A percentile compares a stretch with the other conserved stretches of the same genome.
phyloP scores from a whole-genome alignment of 345 rosid genomes.

The Salix caprea region DNA sequence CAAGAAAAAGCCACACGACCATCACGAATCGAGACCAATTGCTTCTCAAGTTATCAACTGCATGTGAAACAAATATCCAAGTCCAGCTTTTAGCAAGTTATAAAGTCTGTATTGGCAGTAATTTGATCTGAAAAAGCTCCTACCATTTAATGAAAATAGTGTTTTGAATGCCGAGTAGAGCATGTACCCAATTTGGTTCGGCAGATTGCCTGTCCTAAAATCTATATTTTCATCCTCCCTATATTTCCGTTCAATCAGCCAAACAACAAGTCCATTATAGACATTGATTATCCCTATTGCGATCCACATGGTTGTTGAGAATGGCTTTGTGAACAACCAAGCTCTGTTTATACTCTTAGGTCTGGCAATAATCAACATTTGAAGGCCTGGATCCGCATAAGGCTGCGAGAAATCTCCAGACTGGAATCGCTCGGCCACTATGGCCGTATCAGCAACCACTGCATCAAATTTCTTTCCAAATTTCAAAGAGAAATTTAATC shows the following conservation, averaged over 20 bases:
- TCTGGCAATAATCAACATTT: slow-evolving; percentile 1
- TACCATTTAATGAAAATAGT: slow-evolving; percentile 25
- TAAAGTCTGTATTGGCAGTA: background rate
- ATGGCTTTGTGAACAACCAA: slow-evolving; percentile 24
- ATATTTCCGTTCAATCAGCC: slow-evolving; percentile 9
- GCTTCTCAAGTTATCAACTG: slow-evolving; percentile 20
- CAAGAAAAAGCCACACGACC: slow-evolving; percentile 23
- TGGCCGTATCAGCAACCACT: slow-evolving; percentile 25
- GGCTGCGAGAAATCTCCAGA: slow-evolving; percentile 27
- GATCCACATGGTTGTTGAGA: slow-evolving; percentile 13
- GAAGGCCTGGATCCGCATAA: slow-evolving; percentile 19
- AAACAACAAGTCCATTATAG: background rate
- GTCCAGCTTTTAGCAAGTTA: no score
- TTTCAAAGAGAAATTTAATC: no score
- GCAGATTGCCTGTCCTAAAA: background rate
- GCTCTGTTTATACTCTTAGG: slow-evolving; percentile 3
- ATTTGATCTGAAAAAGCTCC: background rate
- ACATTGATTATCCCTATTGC: background rate
- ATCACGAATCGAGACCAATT: slow-evolving; percentile 23
- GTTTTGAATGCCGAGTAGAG: slow-evolving; percentile 23
- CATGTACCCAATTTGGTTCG: slow-evolving; percentile 16
- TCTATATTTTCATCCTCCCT: background rate
- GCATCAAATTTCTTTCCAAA: slow-evolving; percentile 15
- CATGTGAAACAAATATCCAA: no score
- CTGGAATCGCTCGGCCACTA: slow-evolving; percentile 13